These are phyloP conservation scores for Speleostelium caveatum DNA, from an alignment of 78 protist species.

Conservation along the genomic window DNA sequence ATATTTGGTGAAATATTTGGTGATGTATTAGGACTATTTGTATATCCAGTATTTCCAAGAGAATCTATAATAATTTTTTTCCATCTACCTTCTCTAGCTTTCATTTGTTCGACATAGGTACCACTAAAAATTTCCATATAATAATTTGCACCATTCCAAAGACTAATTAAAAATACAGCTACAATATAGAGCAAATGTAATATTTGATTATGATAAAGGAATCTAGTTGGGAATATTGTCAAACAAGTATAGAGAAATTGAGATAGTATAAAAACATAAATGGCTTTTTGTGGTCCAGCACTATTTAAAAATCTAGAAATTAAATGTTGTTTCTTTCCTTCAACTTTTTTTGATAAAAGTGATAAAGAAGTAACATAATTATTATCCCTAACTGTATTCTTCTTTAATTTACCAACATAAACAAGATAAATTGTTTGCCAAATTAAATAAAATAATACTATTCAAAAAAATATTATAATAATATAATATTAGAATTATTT, in stretches of 20 bases:
- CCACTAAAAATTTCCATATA: conserved; percentile 40
- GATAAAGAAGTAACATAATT: conserved; percentile 43
- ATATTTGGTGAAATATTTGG: background rate
- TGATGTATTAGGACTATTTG: background rate
- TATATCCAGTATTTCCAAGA: background rate
- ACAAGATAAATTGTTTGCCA: conserved; percentile 59
- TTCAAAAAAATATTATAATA: no score
- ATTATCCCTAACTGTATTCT: conserved; percentile 25
- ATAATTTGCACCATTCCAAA: conserved; percentile 77
- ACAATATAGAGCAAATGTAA: conserved; percentile 25
- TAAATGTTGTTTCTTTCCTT: background rate
- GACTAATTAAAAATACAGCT: background rate
- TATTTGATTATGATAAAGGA: conserved; percentile 6
- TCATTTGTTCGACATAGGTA: conserved; percentile 53
- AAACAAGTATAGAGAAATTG: conserved; percentile 50
- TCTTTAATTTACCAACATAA: conserved; percentile 11
- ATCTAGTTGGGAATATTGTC: conserved; percentile 39
- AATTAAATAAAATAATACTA: background rate
- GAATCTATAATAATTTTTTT: conserved; percentile 49
- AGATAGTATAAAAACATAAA: conserved; percentile 34
- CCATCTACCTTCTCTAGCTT: conserved; percentile 71
- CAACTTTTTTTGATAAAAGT: conserved; percentile 8
- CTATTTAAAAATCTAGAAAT: conserved; percentile 17
- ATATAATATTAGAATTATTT: no score
- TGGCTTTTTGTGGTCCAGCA: conserved; percentile 14